phyloP scores from a whole-genome alignment of 225 moss, liverwort and hornwort genomes.

The Polytrichum formosum region DNA sequence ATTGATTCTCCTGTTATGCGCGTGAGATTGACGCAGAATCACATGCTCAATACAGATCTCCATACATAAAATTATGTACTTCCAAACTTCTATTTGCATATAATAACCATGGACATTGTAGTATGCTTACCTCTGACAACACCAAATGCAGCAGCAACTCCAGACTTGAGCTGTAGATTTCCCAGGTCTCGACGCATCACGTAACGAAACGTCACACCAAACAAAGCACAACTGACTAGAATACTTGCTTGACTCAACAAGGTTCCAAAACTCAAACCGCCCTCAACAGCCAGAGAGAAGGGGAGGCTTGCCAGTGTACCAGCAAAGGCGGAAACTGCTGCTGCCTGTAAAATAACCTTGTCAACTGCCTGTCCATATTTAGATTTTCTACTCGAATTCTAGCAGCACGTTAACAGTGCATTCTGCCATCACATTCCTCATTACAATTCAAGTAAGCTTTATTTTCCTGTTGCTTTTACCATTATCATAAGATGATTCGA shows the following conservation, averaged over 20 bases:
- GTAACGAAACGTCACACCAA: slow-evolving; percentile 88
- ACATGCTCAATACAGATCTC: too few species aligned
- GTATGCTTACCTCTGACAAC: slow-evolving; percentile 62
- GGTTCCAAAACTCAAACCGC: slow-evolving; percentile 40
- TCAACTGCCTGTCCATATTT: not conserved
- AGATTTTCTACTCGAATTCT: not conserved
- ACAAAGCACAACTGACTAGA: slow-evolving; percentile 68
- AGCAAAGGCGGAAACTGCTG: slow-evolving; percentile 65
- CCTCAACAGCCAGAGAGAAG: slow-evolving; percentile 43
- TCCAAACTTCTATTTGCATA: not conserved
- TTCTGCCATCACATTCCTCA: too few species aligned
- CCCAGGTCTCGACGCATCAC: slow-evolving; percentile 72
- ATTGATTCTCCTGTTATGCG: too few species aligned
- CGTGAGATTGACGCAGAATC: too few species aligned
- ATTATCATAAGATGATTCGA: too few species aligned
- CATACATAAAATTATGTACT: too few species aligned
- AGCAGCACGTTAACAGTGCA: too few species aligned
- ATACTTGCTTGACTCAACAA: slow-evolving; percentile 65
- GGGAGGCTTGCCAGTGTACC: slow-evolving; percentile 77
- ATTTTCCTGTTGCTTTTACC: not conserved
- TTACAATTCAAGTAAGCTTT: not conserved
- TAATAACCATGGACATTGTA: not conserved
- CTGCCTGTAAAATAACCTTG: slow-evolving; percentile 38
- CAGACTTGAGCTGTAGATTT: slow-evolving; percentile 82
- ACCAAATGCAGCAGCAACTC: slow-evolving; percentile 83